Percentiles rank a stretch among this genome's conserved stretches.
Conservation (phyloP, 2,329 filamentous ascomycete genomes). For the Talaromyces amestolkiae region DNA sequence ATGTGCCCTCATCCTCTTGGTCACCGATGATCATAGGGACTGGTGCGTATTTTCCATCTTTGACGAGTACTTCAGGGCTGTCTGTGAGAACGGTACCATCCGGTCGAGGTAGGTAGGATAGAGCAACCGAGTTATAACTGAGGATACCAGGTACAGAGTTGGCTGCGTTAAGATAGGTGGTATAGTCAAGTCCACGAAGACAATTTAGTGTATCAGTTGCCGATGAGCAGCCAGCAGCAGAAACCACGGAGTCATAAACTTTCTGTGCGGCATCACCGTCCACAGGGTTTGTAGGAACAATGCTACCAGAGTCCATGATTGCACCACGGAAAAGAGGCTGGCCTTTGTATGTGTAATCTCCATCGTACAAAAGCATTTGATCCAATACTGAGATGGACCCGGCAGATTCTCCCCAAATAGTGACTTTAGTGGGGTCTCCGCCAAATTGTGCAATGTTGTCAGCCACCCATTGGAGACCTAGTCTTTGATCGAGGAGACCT, state of each 20-base stretch:
- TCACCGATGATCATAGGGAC: constrained; percentile 68
- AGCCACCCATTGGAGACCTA: constrained; percentile 72
- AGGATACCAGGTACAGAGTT: constrained; percentile 69
- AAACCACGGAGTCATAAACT: constrained; percentile 50
- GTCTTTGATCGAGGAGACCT: constrained; percentile 69
- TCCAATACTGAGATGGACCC: constrained; percentile 71
- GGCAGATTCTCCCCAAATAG: constrained; percentile 73
- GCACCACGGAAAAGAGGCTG: constrained; percentile 70
- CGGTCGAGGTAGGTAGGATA: constrained; percentile 69
- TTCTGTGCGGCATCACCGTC: constrained; percentile 65
- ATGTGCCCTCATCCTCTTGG: constrained; percentile 76
- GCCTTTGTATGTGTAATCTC: constrained; percentile 71
- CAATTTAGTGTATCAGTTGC: constrained; percentile 47
- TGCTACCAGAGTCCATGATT: constrained; percentile 73
- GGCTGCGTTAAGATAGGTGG: constrained; percentile 57
- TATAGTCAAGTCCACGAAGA: constrained; percentile 48
- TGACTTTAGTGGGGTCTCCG: constrained; percentile 74
- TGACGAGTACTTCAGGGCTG: constrained; percentile 60
- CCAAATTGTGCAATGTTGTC: constrained; percentile 77
- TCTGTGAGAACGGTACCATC: constrained; percentile 62
- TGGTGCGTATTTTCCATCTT: constrained; percentile 54
- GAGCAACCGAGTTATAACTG: constrained; percentile 64
- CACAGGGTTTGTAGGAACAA: constrained; percentile 61
- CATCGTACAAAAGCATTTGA: constrained; percentile 72
- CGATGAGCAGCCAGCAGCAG: constrained; percentile 45